Percentiles rank a stretch among this genome's conserved stretches.
These are phyloP conservation scores for Neopestalotiopsis rosae DNA, from an alignment of 2,329 filamentous ascomycete genomes.

Conservation along the genomic window DNA sequence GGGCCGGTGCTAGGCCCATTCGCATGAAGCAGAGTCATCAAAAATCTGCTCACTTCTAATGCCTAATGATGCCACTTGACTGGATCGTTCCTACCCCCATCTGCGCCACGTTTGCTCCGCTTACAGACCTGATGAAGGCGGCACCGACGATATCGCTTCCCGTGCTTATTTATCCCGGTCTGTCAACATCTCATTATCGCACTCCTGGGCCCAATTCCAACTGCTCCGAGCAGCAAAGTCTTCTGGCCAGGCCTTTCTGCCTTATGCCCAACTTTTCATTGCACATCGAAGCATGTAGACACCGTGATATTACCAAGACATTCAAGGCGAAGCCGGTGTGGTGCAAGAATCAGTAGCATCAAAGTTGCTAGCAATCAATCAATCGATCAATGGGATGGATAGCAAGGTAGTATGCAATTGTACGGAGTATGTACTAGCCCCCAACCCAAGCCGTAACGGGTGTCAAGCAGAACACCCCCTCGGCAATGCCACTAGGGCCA, in stretches of 20 bases:
- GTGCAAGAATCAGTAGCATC: no score
- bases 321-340: no score
- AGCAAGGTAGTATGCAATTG: no score
- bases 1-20: conserved; percentile 12
- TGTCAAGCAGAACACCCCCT: background rate
- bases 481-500: background rate
- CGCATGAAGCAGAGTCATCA: conserved; percentile 4
- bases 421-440: background rate
- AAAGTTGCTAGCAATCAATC: no score
- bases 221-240: no score
- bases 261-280: no score
- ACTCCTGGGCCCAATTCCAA: no score
- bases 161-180: background rate
- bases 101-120: background rate
- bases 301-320: no score
- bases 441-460: background rate
- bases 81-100: background rate
- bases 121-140: background rate
- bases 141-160: background rate
- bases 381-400: no score
- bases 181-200: no score
- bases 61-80: conserved; percentile 8
- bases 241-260: no score
- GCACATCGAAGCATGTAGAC: no score
- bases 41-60: background rate